Percentiles rank a stretch among this genome's conserved stretches.
These are phyloP conservation scores for Cryptococcus sp. DNA, from an alignment of 1,284 basidiomycete genomes.

Conservation along the genomic window DNA sequence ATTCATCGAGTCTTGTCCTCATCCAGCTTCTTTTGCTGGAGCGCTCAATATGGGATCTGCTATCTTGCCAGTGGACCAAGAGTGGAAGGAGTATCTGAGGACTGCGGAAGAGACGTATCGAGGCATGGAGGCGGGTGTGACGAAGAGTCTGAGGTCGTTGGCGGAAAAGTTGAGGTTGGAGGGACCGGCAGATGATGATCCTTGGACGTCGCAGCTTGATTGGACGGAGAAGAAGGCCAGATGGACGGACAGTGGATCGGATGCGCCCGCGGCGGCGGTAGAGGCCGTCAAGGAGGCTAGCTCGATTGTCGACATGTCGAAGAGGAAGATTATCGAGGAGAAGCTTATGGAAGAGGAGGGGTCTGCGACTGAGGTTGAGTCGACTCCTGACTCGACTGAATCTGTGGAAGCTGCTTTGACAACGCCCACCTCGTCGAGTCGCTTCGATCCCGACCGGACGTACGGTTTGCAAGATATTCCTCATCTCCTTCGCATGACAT, in stretches of 20 bases:
- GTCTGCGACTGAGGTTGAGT: too few relatives aligned
- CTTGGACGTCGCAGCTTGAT: slow-evolving; percentile 87
- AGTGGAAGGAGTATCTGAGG: slow-evolving; percentile 77
- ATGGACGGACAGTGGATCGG: slow-evolving; percentile 25
- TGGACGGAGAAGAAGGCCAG: slow-evolving; percentile 89
- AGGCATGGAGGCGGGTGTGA: slow-evolving; percentile 69
- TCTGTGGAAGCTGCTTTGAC: neutral
- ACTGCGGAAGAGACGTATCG: slow-evolving; percentile 73
- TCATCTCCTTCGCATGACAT: slow-evolving; percentile 40
- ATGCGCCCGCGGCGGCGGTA: neutral
- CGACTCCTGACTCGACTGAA: too few relatives aligned
- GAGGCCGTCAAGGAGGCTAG: neutral
- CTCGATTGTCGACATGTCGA: neutral
- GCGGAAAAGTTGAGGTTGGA: slow-evolving; percentile 57
- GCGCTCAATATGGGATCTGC: slow-evolving; percentile 87
- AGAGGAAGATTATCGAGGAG: neutral
- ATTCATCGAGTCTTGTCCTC: slow-evolving; percentile 79
- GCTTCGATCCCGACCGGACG: slow-evolving; percentile 8
- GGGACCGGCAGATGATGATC: slow-evolving; percentile 65
- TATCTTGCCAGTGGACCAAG: slow-evolving; percentile 82
- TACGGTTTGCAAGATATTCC: slow-evolving; percentile 36
- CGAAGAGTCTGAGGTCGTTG: slow-evolving; percentile 58
- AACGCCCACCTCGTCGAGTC: neutral
- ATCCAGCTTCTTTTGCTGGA: slow-evolving; percentile 89
- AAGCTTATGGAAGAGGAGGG: too few relatives aligned